Evolutionary conservation across 2,329 filamentous ascomycete species (phyloP).

Genomic region (Aureobasidium uvarum): DNA sequence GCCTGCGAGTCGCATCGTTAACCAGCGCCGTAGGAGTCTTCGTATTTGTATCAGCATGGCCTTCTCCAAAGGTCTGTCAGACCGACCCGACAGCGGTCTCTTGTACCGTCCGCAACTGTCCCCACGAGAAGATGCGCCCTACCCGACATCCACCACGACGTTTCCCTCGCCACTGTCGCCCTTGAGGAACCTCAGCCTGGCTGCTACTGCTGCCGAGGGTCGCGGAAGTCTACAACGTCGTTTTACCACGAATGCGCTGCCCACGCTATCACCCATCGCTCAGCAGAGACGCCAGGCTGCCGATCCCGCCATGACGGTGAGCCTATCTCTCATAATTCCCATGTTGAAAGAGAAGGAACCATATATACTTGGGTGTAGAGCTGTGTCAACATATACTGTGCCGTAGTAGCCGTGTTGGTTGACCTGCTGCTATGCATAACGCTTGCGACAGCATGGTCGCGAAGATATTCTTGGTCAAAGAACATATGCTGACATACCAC

Average conservation of each 20-base stretch:
- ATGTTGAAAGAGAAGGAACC: constrained; percentile 9
- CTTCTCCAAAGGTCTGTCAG: constrained; percentile 61
- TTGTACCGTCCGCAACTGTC: constrained; percentile 76
- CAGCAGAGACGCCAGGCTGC: constrained; percentile 55
- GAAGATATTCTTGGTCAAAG: background rate
- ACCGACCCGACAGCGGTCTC: constrained; percentile 69
- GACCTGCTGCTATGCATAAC: background rate
- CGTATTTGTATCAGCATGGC: constrained; percentile 53
- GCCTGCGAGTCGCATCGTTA: constrained; percentile 12
- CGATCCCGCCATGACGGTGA: constrained; percentile 33
- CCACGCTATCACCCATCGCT: constrained; percentile 64
- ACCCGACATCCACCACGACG: constrained; percentile 54
- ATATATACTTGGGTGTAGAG: background rate
- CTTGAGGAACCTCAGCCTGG: constrained; percentile 45
- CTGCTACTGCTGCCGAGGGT: constrained; percentile 62
- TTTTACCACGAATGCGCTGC: constrained; percentile 87
- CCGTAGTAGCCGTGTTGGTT: background rate
- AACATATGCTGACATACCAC: constrained; percentile 10
- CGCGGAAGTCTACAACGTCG: constrained; percentile 79
- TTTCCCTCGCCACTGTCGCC: constrained; percentile 64
- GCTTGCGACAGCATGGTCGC: background rate
- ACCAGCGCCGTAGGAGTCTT: background rate
- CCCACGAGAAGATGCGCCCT: constrained; percentile 70
- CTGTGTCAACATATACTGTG: background rate
- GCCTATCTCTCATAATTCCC: background rate